Evolutionary conservation across 768 basidiomycete genomes (phyloP).

Genomic region (Amylocystis lapponica): DNA sequence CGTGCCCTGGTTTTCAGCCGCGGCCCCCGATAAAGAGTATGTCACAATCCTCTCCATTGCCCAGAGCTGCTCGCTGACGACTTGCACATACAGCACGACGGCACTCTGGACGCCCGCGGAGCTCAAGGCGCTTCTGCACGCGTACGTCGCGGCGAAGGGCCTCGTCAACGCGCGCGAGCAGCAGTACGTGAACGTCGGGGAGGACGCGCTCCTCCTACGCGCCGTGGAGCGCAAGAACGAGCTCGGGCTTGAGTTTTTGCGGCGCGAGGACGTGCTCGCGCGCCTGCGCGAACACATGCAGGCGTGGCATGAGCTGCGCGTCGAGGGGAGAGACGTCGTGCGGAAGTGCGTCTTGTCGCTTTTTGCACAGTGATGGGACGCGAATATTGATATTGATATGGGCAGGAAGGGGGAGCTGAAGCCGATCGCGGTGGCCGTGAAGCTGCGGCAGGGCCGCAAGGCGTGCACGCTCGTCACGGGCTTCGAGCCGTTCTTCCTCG

Average conservation of each 20-base stretch:
- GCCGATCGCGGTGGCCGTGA: slow-evolving; percentile 64
- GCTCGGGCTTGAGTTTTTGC: slow-evolving; percentile 45
- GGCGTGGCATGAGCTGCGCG: slow-evolving; percentile 60
- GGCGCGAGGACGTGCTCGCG: slow-evolving; percentile 56
- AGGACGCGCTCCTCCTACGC: slow-evolving; percentile 21
- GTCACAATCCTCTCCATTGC: slow-evolving; percentile 18
- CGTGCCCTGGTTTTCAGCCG: slow-evolving; percentile 54
- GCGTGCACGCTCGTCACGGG: slow-evolving; percentile 72
- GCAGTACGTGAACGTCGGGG: slow-evolving; percentile 66
- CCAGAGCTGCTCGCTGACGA: not conserved
- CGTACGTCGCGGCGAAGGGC: slow-evolving; percentile 54
- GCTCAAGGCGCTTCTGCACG: slow-evolving; percentile 50
- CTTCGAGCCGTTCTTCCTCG: slow-evolving; percentile 71
- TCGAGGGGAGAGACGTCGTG: slow-evolving; percentile 49
- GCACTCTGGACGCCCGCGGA: slow-evolving; percentile 52
- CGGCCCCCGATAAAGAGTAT: slow-evolving; percentile 60
- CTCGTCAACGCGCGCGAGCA: slow-evolving; percentile 65
- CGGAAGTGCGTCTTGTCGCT: slow-evolving; percentile 45
- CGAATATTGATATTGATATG: not conserved
- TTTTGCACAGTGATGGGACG: not conserved
- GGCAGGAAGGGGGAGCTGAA: slow-evolving; percentile 70
- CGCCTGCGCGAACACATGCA: slow-evolving; percentile 66
- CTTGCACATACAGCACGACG: slow-evolving; percentile 35
- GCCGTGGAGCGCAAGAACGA: slow-evolving; percentile 28
- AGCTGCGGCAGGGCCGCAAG: slow-evolving; percentile 74